Percentiles rank a stretch among this genome's conserved stretches.
Evolutionary conservation across 768 basidiomycete genomes (phyloP).

Genomic region (Termitomyces sp.): DNA sequence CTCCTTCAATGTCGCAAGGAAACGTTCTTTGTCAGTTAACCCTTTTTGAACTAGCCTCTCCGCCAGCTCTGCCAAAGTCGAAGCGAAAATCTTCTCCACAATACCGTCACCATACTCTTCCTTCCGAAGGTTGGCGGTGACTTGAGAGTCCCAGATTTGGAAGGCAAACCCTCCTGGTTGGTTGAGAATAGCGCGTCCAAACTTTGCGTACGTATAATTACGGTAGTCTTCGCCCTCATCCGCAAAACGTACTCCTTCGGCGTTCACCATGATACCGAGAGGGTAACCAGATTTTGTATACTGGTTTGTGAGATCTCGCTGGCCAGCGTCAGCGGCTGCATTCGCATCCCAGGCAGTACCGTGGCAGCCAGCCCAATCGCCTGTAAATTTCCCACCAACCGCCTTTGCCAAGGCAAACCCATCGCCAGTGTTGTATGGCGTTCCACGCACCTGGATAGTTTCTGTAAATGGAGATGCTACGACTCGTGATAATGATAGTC

Average conservation of each 20-base stretch:
- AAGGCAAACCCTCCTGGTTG: constrained; percentile 62
- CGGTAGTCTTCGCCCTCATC: constrained; percentile 73
- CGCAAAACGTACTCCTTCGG: constrained; percentile 55
- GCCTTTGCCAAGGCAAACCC: constrained; percentile 50
- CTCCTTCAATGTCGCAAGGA: constrained; percentile 42
- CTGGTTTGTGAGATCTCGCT: constrained; percentile 61
- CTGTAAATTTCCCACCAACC: constrained; percentile 50
- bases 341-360: constrained; percentile 72
- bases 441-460: constrained; percentile 54
- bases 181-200: constrained; percentile 53
- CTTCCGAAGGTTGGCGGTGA: constrained; percentile 39
- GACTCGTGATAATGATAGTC: constrained; percentile 32
- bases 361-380: constrained; percentile 73
- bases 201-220: constrained; percentile 72
- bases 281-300: constrained; percentile 76
- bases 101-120: constrained; percentile 68
- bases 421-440: constrained; percentile 69
- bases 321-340: constrained; percentile 45
- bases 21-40: constrained; percentile 34
- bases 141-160: constrained; percentile 60
- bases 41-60: constrained; percentile 42
- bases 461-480: not conserved
- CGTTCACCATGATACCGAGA: constrained; percentile 66
- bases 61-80: constrained; percentile 47
- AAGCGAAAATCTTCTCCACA: constrained; percentile 50